Conservation (phyloP, 2,329 filamentous ascomycete species). For the Ramularia endophylla region DNA sequence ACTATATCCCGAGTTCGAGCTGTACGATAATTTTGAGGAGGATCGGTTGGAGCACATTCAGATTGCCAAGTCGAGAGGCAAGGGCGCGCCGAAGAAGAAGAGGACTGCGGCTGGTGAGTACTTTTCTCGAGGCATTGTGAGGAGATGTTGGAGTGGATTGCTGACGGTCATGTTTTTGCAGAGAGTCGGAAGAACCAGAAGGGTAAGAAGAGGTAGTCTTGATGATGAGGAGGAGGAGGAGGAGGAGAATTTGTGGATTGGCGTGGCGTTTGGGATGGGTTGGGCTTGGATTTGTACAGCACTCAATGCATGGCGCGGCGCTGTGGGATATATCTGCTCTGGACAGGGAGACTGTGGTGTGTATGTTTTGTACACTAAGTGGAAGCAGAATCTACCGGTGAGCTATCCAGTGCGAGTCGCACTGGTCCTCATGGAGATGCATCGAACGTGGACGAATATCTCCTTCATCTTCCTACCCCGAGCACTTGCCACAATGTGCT, state of each 20-base stretch:
- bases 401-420: too few species aligned
- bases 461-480: too few species aligned
- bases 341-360: too few species aligned
- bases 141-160: background rate
- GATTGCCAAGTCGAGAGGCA: conserved; percentile 65
- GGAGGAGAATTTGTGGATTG: background rate
- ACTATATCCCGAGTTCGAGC: conserved; percentile 61
- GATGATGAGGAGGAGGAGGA: too few species aligned
- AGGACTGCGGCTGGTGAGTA: conserved; percentile 48
- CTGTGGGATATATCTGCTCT: too few species aligned
- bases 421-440: too few species aligned
- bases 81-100: conserved; percentile 88
- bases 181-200: conserved; percentile 2
- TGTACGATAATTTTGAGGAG: conserved; percentile 70
- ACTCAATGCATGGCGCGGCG: too few species aligned
- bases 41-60: conserved; percentile 69
- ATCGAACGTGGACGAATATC: too few species aligned
- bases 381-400: too few species aligned
- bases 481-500: too few species aligned
- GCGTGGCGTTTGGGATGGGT: background rate
- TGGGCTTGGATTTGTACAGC: background rate
- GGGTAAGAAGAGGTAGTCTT: background rate
- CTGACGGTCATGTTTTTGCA: background rate
- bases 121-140: background rate
- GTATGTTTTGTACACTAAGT: too few species aligned